Evolutionary conservation across 1,139 yeast species (phyloP).

Genomic region (Debaryomyces robertsiae): DNA sequence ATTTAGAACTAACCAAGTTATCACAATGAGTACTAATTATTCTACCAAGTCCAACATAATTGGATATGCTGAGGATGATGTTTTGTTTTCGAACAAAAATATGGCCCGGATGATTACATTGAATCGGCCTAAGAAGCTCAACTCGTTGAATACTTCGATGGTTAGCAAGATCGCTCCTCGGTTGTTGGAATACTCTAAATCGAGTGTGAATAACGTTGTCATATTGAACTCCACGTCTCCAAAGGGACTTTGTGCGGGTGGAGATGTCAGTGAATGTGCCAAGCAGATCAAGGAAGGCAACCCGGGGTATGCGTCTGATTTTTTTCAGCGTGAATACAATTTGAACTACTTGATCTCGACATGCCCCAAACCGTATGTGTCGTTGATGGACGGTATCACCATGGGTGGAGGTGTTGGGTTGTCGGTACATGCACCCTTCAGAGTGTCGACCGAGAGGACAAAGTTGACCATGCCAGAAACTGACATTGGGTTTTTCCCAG

Average conservation of each 20-base stretch:
- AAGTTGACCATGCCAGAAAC: slow-evolving; percentile 97
- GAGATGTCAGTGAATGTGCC: slow-evolving; percentile 85
- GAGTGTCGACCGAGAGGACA: slow-evolving; percentile 88
- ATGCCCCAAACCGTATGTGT: slow-evolving; percentile 79
- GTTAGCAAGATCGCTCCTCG: slow-evolving; percentile 73
- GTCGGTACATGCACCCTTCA: slow-evolving; percentile 89
- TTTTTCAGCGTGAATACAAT: slow-evolving; percentile 80
- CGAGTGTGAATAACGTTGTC: slow-evolving; percentile 63
- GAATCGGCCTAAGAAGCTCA: slow-evolving; percentile 81
- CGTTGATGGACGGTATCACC: slow-evolving; percentile 88
- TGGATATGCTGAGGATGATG: slow-evolving; percentile 48
- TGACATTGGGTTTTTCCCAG: slow-evolving; percentile 96
- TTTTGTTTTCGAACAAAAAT: slow-evolving; percentile 61
- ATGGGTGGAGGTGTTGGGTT: slow-evolving; percentile 99
- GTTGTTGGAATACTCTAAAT: slow-evolving; percentile 72
- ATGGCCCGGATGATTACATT: slow-evolving; percentile 75
- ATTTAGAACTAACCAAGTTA: slow-evolving; percentile 1
- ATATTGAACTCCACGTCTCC: slow-evolving; percentile 70
- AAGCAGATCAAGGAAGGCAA: slow-evolving; percentile 50
- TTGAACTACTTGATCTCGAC: slow-evolving; percentile 80
- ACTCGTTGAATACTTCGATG: slow-evolving; percentile 84
- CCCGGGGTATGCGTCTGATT: slow-evolving; percentile 57
- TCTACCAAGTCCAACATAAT: slow-evolving; percentile 12
- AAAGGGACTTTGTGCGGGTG: slow-evolving; percentile 83
- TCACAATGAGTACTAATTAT: slow-evolving; percentile 8